Conservation (phyloP, 2,329 filamentous ascomycete species). For the Bipolaris gigantea region DNA sequence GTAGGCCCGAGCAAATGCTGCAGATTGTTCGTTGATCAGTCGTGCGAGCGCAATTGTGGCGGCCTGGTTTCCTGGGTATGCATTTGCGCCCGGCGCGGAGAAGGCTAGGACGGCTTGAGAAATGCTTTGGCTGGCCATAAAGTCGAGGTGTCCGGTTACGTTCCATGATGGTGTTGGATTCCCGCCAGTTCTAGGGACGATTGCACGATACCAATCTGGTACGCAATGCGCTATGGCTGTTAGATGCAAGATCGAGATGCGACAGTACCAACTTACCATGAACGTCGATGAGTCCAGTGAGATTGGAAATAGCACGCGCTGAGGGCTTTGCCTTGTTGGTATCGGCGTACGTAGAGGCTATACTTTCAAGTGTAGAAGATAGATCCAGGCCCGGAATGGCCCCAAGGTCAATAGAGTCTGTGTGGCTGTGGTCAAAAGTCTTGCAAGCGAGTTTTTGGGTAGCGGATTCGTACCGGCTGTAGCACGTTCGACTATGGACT, state of each 20-base stretch:
- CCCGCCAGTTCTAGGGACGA: conserved; percentile 6
- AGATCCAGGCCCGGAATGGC: neutral
- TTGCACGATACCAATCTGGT: conserved; percentile 8
- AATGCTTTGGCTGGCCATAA: conserved; percentile 10
- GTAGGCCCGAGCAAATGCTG: conserved; percentile 1
- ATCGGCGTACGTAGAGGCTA: neutral
- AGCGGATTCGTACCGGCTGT: neutral
- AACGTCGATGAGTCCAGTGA: conserved; percentile 1
- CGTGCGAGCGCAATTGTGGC: conserved; percentile 8
- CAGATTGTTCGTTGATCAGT: conserved; percentile 12
- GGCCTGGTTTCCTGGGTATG: neutral
- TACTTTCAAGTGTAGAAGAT: neutral
- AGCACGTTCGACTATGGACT: neutral
- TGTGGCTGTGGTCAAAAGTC: neutral
- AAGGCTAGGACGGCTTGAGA: conserved; percentile 2
- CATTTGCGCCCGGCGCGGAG: conserved; percentile 8
- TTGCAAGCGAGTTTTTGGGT: neutral
- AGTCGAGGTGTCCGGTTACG: conserved; percentile 2
- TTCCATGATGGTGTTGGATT: conserved; percentile 11
- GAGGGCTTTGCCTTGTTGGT: neutral
- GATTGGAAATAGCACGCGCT: neutral
- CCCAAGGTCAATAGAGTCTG: neutral
- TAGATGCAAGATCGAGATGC: neutral
- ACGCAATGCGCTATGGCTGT: conserved; percentile 8
- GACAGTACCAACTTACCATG: neutral